Conservation (phyloP, 306 rosid genomes). For the Inga laurina region DNA sequence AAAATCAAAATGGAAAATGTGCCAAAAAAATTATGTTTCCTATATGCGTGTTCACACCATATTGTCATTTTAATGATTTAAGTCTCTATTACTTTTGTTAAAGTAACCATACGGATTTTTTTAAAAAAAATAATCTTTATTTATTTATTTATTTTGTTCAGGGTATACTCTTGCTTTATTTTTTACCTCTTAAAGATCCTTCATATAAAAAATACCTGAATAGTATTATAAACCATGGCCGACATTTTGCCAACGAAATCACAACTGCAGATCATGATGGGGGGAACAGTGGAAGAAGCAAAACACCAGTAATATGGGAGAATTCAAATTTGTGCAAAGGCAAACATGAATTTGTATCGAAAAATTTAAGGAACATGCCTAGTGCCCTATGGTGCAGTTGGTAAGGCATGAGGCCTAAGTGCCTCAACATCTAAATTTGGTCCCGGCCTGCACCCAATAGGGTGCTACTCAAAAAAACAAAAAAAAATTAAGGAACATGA, state of each 20-base stretch:
- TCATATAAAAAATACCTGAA: neutral
- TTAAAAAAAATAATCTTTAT: too few species aligned
- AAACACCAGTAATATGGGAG: neutral
- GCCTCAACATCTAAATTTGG: too few species aligned
- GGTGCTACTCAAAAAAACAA: too few species aligned
- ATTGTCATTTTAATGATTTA: neutral
- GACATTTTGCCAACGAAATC: neutral
- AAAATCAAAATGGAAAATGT: too few species aligned
- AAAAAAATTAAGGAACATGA: neutral
- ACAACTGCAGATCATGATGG: neutral
- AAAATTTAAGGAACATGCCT: neutral
- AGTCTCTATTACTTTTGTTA: neutral
- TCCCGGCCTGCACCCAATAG: too few species aligned
- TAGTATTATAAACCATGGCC: neutral
- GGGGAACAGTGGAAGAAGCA: neutral
- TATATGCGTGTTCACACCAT: neutral
- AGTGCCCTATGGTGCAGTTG: too few species aligned
- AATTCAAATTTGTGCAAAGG: neutral
- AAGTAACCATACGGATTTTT: neutral
- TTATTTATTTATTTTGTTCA: too few species aligned
- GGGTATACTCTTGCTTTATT: neutral
- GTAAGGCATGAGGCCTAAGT: too few species aligned
- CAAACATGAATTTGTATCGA: neutral
- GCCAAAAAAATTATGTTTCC: neutral
- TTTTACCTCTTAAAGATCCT: neutral